Base-by-base conservation (phyloP, 1,284 basidiomycete genomes). In the Malassezia cuniculi region DNA sequence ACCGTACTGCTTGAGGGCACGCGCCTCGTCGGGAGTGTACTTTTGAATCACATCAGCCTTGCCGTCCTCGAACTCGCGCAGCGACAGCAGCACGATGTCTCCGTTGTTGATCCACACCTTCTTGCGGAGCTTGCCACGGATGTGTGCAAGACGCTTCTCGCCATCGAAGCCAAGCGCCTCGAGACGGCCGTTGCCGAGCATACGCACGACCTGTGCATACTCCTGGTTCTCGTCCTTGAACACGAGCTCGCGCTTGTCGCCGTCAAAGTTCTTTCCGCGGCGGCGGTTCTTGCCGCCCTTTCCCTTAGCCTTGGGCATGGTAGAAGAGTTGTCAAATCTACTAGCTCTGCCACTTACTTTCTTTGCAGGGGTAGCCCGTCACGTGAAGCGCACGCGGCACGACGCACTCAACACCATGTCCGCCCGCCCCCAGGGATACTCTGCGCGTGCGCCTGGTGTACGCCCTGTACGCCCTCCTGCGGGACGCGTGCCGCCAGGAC, bases 91-190 rank as follows among this genome's bases (percentile, higher is more conserved):
- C 50, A 97, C 81, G 68, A 97, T 95, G 67, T 97, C 93, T 57
- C 93, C 93, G 61, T 89, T 85, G 68, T 93, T 93, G 70, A 99
- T 97, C 93, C 93, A 97, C 60, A 97, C 89, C 80, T 97, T 97
- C 73, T 97, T 97, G 66, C 93, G 75, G 84, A 99, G 89, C 74
- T 95, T 95, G 39, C 93, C 93, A 70, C 93, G 78, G 67, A 99
- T 97, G 69, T 97, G 93, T 18, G 86, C 90, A 68, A 97, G 74
- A 58, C 90, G 76, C 72, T 94, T 95, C 75, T 93, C 87, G 36
- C 93, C 90, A 70, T 99, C 93, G 66, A 97, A 95, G 73, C 93
- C 95, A 64, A 83, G 80, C 5, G 90, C 90, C 72, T 95, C 90
- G 48, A 99, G 72, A 33, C 90, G 80, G 28, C 93, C 93, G 68